Evolutionary conservation across 1,284 basidiomycete genomes (phyloP).

Genomic region (Apiotrichum laibachii): DNA sequence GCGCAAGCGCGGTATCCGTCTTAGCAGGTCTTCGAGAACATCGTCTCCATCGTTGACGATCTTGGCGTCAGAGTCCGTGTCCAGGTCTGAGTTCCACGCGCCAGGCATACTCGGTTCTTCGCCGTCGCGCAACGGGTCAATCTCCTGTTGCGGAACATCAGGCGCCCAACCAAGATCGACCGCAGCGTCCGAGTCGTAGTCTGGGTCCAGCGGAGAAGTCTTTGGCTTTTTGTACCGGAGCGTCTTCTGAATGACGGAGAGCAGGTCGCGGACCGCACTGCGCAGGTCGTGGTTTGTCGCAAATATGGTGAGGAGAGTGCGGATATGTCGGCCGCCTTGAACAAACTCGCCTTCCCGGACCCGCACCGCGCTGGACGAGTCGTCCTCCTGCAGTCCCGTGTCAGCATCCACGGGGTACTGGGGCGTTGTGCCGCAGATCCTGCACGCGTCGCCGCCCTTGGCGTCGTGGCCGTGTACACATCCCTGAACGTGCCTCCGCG

Average conservation of each 20-base stretch:
- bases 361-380: neutral
- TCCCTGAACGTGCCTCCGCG: neutral
- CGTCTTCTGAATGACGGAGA: neutral
- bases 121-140: neutral
- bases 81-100: neutral
- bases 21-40: neutral
- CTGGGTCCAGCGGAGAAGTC: neutral
- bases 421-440: neutral
- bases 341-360: conserved; percentile 11
- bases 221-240: neutral
- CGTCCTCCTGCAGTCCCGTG: neutral
- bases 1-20: neutral
- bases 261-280: conserved; percentile 1
- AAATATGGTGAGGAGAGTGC: conserved; percentile 11
- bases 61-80: neutral
- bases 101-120: neutral
- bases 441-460: neutral
- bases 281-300: conserved; percentile 13
- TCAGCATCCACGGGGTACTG: neutral
- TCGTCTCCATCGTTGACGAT: neutral
- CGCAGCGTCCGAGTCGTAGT: neutral
- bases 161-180: too few species aligned
- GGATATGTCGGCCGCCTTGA: conserved; percentile 4
- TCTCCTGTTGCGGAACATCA: neutral
- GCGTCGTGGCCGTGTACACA: neutral